Evolutionary conservation across 2,329 filamentous ascomycete species (phyloP).

Genomic region (Alternaria atra): DNA sequence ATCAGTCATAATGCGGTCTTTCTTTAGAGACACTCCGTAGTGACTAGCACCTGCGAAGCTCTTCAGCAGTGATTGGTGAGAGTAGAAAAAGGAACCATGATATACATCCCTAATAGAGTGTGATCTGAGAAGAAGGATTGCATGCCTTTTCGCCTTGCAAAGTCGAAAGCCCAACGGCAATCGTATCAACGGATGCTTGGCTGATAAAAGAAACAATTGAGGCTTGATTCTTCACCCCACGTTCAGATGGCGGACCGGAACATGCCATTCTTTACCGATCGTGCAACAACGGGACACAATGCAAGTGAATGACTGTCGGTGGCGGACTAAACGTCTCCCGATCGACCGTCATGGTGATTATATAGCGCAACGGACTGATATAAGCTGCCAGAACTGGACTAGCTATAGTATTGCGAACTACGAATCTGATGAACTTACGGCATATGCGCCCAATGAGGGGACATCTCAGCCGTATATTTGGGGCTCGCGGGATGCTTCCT

Average conservation of each 20-base stretch:
- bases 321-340: not conserved
- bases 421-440: not conserved
- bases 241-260: not conserved
- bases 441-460: not conserved
- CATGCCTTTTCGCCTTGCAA: not conserved
- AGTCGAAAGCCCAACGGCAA: not conserved
- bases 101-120: not conserved
- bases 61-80: not conserved
- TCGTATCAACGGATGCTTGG: not conserved
- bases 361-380: not conserved
- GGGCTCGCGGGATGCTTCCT: not conserved
- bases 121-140: constrained; percentile 1
- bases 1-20: not conserved
- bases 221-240: not conserved
- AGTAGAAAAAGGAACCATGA: not conserved
- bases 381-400: not conserved
- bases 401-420: not conserved
- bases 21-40: not conserved
- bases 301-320: not conserved
- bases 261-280: not conserved
- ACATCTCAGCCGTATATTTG: not conserved
- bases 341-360: not conserved
- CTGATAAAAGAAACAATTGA: not conserved
- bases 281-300: not conserved
- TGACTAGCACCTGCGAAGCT: not conserved